These are phyloP conservation scores for Pythium volutum DNA, from an alignment of 352 stramenopile genomes.

Conservation along the genomic window DNA sequence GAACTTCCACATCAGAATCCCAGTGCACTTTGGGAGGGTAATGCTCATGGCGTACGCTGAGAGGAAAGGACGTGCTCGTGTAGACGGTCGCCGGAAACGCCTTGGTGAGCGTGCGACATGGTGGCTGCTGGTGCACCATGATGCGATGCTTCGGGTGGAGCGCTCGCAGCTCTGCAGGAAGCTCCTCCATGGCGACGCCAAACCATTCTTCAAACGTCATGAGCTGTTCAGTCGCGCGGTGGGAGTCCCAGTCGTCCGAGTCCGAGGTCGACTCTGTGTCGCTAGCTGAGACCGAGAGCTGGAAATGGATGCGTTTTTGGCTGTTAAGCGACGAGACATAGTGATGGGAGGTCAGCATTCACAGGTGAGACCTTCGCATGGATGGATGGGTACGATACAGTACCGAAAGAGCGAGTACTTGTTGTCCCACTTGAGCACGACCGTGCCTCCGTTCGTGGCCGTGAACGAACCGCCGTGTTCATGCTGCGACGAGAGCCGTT, in stretches of 20 bases:
- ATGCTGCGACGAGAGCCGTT: conserved; percentile 21
- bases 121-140: conserved; percentile 51
- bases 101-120: conserved; percentile 47
- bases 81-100: conserved; percentile 54
- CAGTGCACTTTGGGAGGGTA: too few species aligned
- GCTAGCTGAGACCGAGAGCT: conserved; percentile 22
- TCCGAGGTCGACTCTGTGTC: conserved; percentile 9
- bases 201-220: conserved; percentile 67
- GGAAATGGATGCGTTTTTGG: conserved; percentile 39
- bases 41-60: conserved; percentile 36
- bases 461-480: conserved; percentile 31
- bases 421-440: conserved; percentile 67
- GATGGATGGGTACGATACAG: background rate
- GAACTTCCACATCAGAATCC: background rate
- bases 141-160: conserved; percentile 41
- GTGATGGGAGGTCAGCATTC: background rate
- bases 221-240: conserved; percentile 38
- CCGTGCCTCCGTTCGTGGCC: conserved; percentile 31
- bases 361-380: background rate
- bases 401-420: conserved; percentile 55
- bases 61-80: conserved; percentile 55
- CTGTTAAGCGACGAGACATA: too few species aligned
- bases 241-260: conserved; percentile 27
- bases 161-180: conserved; percentile 30
- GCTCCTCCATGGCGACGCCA: conserved; percentile 36